Evolutionary conservation across 2,329 filamentous ascomycete species (phyloP).

Genomic region (Xylaria sp.): DNA sequence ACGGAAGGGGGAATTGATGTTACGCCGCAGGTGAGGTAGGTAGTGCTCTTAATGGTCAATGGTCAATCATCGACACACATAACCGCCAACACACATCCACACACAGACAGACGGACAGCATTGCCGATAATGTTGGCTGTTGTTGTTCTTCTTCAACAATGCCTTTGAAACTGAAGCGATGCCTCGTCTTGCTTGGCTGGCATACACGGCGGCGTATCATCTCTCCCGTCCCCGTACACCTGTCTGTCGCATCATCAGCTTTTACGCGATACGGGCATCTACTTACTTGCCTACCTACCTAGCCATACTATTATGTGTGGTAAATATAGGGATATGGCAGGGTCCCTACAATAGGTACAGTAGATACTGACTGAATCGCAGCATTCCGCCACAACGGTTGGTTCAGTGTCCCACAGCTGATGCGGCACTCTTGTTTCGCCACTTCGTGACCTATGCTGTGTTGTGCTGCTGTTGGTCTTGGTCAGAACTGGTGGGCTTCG

Average conservation of each 20-base stretch:
- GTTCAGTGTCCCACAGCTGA: neutral
- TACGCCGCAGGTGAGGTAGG: conserved; percentile 30
- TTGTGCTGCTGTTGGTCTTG: conserved; percentile 4
- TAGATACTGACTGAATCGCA: neutral
- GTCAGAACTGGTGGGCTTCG: no score
- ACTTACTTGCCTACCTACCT: neutral
- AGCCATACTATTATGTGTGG: no score
- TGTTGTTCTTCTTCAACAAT: neutral
- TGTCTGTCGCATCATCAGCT: no score
- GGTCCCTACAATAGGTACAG: no score
- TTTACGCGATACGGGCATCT: no score
- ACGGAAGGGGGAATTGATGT: conserved; percentile 20
- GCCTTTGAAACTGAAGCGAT: conserved; percentile 5
- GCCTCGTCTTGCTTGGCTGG: conserved; percentile 27
- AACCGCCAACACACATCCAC: neutral
- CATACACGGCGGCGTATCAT: conserved; percentile 29
- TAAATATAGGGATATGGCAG: no score
- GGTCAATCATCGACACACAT: neutral
- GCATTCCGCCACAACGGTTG: conserved; percentile 30
- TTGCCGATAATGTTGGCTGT: neutral
- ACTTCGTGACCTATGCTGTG: conserved; percentile 29
- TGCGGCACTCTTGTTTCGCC: conserved; percentile 23
- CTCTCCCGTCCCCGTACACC: conserved; percentile 21
- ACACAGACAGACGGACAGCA: neutral
- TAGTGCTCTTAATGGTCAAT: no score